Conservation (phyloP, 768 basidiomycete genomes). For the Lactarius deliciosus region DNA sequence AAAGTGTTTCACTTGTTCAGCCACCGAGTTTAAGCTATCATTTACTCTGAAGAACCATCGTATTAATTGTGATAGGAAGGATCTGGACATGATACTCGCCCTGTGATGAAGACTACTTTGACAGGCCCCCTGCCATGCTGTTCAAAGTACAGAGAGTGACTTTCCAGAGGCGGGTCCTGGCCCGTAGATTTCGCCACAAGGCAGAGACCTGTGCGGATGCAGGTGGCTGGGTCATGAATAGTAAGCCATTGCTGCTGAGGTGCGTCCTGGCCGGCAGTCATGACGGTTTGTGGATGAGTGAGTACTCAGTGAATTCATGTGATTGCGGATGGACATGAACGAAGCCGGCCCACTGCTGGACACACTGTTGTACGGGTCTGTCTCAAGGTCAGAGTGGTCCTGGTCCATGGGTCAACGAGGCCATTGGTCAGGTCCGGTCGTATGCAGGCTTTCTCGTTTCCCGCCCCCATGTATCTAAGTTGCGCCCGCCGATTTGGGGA, state of each 20-base stretch:
- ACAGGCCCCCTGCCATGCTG: slow-evolving; percentile 61
- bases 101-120: slow-evolving; percentile 79
- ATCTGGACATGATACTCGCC: slow-evolving; percentile 37
- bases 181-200: slow-evolving; percentile 57
- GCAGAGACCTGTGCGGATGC: slow-evolving; percentile 71
- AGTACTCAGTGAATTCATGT: background rate
- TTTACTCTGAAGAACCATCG: slow-evolving; percentile 49
- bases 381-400: too few relatives aligned
- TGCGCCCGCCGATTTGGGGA: too few relatives aligned
- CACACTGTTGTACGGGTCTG: too few relatives aligned
- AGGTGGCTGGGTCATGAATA: slow-evolving; percentile 60
- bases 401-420: too few relatives aligned
- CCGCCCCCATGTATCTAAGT: too few relatives aligned
- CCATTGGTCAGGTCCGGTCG: too few relatives aligned
- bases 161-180: slow-evolving; percentile 49
- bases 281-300: background rate
- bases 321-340: background rate
- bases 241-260: slow-evolving; percentile 37
- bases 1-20: slow-evolving; percentile 64
- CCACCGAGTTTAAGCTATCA: slow-evolving; percentile 63
- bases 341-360: too few relatives aligned
- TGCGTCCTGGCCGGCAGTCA: background rate
- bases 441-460: too few relatives aligned
- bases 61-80: background rate
- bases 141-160: slow-evolving; percentile 78